Percentiles rank a stretch among this genome's conserved stretches.
Conservation (phyloP, 345 rosid species). For the Pistacia vera region DNA sequence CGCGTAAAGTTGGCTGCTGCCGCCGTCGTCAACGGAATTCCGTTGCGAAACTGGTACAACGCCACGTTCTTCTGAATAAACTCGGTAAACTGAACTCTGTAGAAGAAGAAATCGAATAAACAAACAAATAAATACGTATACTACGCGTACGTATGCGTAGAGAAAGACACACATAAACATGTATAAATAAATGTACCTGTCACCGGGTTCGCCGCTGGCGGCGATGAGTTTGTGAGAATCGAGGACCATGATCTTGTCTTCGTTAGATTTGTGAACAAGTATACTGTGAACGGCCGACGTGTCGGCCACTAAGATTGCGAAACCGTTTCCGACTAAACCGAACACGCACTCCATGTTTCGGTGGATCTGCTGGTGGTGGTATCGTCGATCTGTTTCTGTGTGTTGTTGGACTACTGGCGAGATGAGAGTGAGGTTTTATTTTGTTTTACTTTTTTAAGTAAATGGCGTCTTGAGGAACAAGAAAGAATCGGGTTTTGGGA, state of each 20-base stretch:
- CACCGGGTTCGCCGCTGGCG: constrained; percentile 97
- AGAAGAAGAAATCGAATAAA: constrained; percentile 5
- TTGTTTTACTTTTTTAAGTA: not conserved
- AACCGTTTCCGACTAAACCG: constrained; percentile 88
- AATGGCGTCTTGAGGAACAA: constrained; percentile 38
- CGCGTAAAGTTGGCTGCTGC: constrained; percentile 93
- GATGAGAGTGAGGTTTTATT: not conserved
- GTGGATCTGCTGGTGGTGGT: not conserved
- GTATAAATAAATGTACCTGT: constrained; percentile 47
- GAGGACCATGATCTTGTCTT: constrained; percentile 95
- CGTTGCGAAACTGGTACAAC: constrained; percentile 87
- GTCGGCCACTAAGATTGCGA: constrained; percentile 82
- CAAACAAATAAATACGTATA: not conserved
- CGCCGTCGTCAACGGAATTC: constrained; percentile 87
- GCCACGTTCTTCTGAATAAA: constrained; percentile 95
- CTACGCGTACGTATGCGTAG: not conserved
- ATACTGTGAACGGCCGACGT: constrained; percentile 93
- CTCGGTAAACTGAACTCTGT: constrained; percentile 96
- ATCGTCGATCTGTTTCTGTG: constrained; percentile 27
- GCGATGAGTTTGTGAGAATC: constrained; percentile 97
- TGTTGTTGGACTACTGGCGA: not conserved
- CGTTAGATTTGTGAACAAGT: constrained; percentile 87
- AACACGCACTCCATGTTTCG: constrained; percentile 86
- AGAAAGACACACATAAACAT: not conserved
- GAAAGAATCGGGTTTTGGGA: constrained; percentile 14